phyloP scores from a whole-genome alignment of 2,329 filamentous ascomycete genomes.

The Raffaelea albimanens region DNA sequence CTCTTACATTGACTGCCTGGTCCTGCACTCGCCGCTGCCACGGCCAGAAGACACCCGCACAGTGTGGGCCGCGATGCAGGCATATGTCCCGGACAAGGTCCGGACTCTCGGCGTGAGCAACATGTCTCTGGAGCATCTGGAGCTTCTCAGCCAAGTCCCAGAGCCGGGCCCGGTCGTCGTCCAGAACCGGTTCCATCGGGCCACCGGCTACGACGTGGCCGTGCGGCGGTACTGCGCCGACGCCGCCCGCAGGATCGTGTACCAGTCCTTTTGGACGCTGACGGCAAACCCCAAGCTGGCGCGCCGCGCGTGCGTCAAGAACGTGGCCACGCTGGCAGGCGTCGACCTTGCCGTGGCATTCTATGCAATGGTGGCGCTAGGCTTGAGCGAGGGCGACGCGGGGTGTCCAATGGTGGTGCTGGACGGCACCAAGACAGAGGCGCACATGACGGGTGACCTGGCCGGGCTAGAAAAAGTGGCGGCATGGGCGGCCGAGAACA shows the following conservation, averaged over 20 bases:
- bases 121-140: conserved; percentile 47
- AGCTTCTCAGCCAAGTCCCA: conserved; percentile 32
- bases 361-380: conserved; percentile 37
- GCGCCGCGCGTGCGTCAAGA: conserved; percentile 33
- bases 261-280: conserved; percentile 48
- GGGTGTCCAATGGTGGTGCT: conserved; percentile 10
- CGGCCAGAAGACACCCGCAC: conserved; percentile 40
- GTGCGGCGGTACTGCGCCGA: conserved; percentile 42
- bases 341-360: conserved; percentile 31
- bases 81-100: conserved; percentile 55
- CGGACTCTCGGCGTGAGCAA: conserved; percentile 69
- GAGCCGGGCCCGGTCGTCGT: conserved; percentile 42
- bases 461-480: conserved; percentile 31
- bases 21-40: conserved; percentile 57
- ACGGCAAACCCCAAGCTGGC: conserved; percentile 34
- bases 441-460: conserved; percentile 41
- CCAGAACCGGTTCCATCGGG: conserved; percentile 64
- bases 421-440: conserved; percentile 22
- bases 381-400: conserved; percentile 28
- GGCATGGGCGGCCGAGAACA: conserved; percentile 21
- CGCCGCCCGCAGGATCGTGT: conserved; percentile 23
- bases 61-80: conserved; percentile 58
- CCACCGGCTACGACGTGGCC: conserved; percentile 34
- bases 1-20: conserved; percentile 62
- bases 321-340: conserved; percentile 32